A percentile compares a stretch with the other conserved stretches of the same genome.
Evolutionary conservation across 2,329 filamentous ascomycete genomes (phyloP).

Genomic region (Colletotrichum tabaci): DNA sequence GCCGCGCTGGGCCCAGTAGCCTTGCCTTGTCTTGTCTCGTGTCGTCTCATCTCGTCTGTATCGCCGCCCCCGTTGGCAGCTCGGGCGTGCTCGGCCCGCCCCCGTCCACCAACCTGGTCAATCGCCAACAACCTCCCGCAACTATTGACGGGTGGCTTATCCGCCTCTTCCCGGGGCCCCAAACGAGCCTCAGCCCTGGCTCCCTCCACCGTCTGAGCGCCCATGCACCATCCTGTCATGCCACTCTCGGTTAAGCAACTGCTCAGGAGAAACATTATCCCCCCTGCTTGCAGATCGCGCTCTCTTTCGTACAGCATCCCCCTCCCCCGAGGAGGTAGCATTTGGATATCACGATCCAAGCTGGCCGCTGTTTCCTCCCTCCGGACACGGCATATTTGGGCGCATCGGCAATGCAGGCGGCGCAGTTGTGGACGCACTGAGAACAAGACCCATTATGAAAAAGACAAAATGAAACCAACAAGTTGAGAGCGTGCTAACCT

Average conservation of each 20-base stretch:
- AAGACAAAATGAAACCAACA: slow-evolving; percentile 5
- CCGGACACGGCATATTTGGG: slow-evolving; percentile 10
- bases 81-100: slow-evolving; percentile 1
- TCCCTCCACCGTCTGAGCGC: slow-evolving; percentile 39
- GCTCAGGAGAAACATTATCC: slow-evolving; percentile 28
- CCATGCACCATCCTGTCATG: slow-evolving; percentile 22
- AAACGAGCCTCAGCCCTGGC: slow-evolving; percentile 16
- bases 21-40: slow-evolving; percentile 7
- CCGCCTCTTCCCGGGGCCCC: slow-evolving; percentile 20
- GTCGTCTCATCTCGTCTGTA: slow-evolving; percentile 1
- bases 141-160: slow-evolving; percentile 40
- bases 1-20: slow-evolving; percentile 3
- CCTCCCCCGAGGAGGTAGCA: slow-evolving; percentile 16
- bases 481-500: slow-evolving; percentile 25
- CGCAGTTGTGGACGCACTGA: slow-evolving; percentile 9
- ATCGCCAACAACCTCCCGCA: slow-evolving; percentile 23
- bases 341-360: not conserved
- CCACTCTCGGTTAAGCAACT: slow-evolving; percentile 42
- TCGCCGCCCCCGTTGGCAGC: slow-evolving; percentile 11
- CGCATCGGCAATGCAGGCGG: slow-evolving; percentile 21
- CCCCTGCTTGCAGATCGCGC: slow-evolving; percentile 27
- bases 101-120: slow-evolving; percentile 17
- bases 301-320: slow-evolving; percentile 5
- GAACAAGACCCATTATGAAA: slow-evolving; percentile 13
- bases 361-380: slow-evolving; percentile 4